phyloP scores from a whole-genome alignment of 805 yeast species.

The Yarrowia sp. region DNA sequence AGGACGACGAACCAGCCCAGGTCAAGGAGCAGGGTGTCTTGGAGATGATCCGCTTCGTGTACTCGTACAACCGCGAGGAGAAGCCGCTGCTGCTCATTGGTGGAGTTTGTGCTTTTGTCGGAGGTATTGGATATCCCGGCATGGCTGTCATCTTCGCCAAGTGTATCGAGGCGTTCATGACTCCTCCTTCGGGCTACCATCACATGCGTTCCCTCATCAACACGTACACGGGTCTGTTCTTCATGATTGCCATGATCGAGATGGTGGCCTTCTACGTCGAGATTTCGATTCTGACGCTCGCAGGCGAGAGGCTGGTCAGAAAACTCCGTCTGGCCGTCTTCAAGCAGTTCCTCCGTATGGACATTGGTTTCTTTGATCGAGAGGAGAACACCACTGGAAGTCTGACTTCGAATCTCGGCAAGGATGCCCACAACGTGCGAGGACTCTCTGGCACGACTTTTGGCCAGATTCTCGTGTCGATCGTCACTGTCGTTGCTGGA shows the following conservation, averaged over 20 bases:
- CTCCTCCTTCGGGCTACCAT: slow-evolving; percentile 34
- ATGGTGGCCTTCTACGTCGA: slow-evolving; percentile 33
- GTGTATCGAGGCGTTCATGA: slow-evolving; percentile 39
- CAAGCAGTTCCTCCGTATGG: slow-evolving; percentile 41
- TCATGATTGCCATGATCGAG: slow-evolving; percentile 40
- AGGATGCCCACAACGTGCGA: slow-evolving; percentile 43
- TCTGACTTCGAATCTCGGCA: slow-evolving; percentile 41
- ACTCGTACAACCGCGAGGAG: slow-evolving; percentile 35
- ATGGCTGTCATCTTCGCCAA: slow-evolving; percentile 42
- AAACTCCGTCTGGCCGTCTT: slow-evolving; percentile 38
- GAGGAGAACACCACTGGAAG: slow-evolving; percentile 42
- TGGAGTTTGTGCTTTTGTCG: slow-evolving; percentile 33
- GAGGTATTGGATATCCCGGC: slow-evolving; percentile 43
- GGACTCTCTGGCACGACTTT: slow-evolving; percentile 45
- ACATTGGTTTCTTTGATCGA: slow-evolving; percentile 41
- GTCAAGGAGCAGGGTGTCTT: slow-evolving; percentile 8
- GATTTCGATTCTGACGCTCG: slow-evolving; percentile 32
- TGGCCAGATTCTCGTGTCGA: slow-evolving; percentile 42
- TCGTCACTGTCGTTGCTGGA: slow-evolving; percentile 43
- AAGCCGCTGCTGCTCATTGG: slow-evolving; percentile 34
- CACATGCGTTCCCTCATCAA: slow-evolving; percentile 41
- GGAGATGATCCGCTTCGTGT: slow-evolving; percentile 28
- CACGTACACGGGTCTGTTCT: slow-evolving; percentile 38
- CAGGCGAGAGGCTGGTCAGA: slow-evolving; percentile 40
- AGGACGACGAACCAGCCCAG: not conserved